phyloP scores from a whole-genome alignment of 2,329 filamentous ascomycete species.

The Neofusicoccum laricinum region DNA sequence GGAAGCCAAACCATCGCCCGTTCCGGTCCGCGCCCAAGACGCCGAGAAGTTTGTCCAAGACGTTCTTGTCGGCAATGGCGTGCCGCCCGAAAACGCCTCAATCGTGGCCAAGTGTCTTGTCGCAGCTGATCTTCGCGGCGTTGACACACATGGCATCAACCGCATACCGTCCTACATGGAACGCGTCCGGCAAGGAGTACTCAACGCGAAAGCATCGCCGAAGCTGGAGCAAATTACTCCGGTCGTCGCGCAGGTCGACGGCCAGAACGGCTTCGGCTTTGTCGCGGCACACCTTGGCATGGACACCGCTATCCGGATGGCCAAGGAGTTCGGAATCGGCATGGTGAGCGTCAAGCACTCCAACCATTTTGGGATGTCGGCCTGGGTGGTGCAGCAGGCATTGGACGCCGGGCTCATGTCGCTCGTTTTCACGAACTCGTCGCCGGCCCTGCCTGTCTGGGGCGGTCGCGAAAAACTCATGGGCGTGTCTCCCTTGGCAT shows the following conservation, averaged over 20 bases:
- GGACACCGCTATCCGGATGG: constrained; percentile 64
- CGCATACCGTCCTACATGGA: constrained; percentile 75
- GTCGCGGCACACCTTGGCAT: constrained; percentile 67
- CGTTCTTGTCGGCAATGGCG: constrained; percentile 61
- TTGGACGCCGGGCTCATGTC: constrained; percentile 65
- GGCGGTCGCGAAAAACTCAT: constrained; percentile 67
- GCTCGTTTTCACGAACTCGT: constrained; percentile 60
- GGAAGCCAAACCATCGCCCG: constrained; percentile 19
- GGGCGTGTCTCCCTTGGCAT: constrained; percentile 72
- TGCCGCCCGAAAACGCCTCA: constrained; percentile 56
- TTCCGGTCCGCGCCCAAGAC: constrained; percentile 22
- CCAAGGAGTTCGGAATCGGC: constrained; percentile 65
- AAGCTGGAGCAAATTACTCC: constrained; percentile 62
- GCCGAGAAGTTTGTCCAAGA: constrained; percentile 48
- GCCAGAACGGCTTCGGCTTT: constrained; percentile 72
- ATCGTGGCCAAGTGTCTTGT: constrained; percentile 68
- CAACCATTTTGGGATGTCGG: constrained; percentile 82
- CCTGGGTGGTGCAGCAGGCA: constrained; percentile 76
- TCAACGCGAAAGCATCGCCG: constrained; percentile 61
- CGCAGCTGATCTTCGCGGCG: constrained; percentile 71
- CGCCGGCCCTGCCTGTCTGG: constrained; percentile 68
- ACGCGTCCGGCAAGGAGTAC: constrained; percentile 66
- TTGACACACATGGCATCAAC: constrained; percentile 77
- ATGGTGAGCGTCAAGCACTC: constrained; percentile 73
- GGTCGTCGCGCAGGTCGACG: constrained; percentile 66